Percentiles rank a stretch among this genome's conserved stretches.
Conservation (phyloP, 73 alveolate genomes). For the Paramecium bursaria region DNA sequence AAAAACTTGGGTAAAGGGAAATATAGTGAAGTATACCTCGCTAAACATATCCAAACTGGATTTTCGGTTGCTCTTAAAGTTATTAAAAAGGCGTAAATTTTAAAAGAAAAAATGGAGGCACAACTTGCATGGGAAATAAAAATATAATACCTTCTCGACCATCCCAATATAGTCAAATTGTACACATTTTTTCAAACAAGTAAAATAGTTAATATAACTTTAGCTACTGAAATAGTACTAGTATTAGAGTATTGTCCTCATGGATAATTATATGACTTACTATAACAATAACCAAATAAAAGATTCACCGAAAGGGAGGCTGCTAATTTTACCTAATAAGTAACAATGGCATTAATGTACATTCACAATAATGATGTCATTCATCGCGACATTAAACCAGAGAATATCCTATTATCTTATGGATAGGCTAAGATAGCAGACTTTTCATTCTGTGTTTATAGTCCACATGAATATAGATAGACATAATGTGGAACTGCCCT, state of each 20-base stretch:
- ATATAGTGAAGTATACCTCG: constrained; percentile 54
- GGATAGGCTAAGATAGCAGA: constrained; percentile 42
- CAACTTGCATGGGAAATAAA: constrained; percentile 56
- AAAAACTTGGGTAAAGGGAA: constrained; percentile 62
- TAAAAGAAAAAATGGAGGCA: constrained; percentile 37
- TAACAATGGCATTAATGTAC: constrained; percentile 34
- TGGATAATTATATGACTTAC: constrained; percentile 25
- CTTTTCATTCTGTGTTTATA: constrained; percentile 43
- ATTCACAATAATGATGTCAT: constrained; percentile 60
- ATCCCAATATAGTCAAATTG: constrained; percentile 31
- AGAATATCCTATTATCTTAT: constrained; percentile 51
- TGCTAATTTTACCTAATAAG: constrained; percentile 42
- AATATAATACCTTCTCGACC: constrained; percentile 44
- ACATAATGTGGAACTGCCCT: constrained; percentile 98
- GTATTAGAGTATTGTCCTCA: constrained; percentile 52
- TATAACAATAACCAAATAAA: not conserved
- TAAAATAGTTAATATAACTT: not conserved
- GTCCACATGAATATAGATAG: constrained; percentile 77
- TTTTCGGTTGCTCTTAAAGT: constrained; percentile 60
- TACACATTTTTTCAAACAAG: constrained; percentile 44
- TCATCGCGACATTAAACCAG: constrained; percentile 66
- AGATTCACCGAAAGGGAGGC: constrained; percentile 58
- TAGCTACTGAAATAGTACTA: constrained; percentile 43
- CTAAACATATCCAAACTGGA: constrained; percentile 43
- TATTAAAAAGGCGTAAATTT: constrained; percentile 33